Evolutionary conservation across 1,139 yeast species (phyloP).

Genomic region (Yamadazyma blattariae): DNA sequence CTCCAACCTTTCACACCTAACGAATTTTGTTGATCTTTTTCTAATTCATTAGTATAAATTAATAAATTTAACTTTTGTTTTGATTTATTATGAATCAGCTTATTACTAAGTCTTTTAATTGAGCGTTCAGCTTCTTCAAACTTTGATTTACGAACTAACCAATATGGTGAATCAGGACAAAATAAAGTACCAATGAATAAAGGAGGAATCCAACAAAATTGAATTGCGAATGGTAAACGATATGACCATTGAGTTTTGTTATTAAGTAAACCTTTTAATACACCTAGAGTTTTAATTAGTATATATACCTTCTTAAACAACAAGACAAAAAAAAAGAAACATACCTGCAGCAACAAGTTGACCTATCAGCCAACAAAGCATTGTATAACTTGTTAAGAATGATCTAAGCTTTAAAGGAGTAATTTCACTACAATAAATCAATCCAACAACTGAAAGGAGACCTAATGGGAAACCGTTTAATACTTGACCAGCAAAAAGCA

Average conservation of each 20-base stretch:
- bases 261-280: conserved; percentile 28
- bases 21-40: conserved; percentile 5
- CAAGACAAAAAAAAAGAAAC: no score
- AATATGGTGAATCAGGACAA: conserved; percentile 61
- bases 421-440: conserved; percentile 46
- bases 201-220: conserved; percentile 31
- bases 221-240: conserved; percentile 45
- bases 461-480: conserved; percentile 47
- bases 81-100: conserved; percentile 7
- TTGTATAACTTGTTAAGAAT: conserved; percentile 40
- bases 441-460: conserved; percentile 40
- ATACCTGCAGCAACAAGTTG: conserved; percentile 41
- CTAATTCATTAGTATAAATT: conserved; percentile 11
- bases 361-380: conserved; percentile 44
- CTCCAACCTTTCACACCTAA: conserved; percentile 15
- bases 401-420: conserved; percentile 43
- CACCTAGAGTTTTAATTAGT: no score
- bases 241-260: conserved; percentile 27
- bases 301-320: no score
- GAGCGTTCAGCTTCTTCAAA: conserved; percentile 29
- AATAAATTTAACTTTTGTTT: conserved; percentile 9
- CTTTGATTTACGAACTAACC: conserved; percentile 37
- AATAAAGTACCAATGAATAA: conserved; percentile 27
- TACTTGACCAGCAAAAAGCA: conserved; percentile 41
- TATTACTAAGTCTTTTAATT: conserved; percentile 7